Evolutionary conservation across 805 yeast genomes (phyloP), one percentile per base, ranked within the genome.

Genomic region (Soucietia sequanensis): DNA sequence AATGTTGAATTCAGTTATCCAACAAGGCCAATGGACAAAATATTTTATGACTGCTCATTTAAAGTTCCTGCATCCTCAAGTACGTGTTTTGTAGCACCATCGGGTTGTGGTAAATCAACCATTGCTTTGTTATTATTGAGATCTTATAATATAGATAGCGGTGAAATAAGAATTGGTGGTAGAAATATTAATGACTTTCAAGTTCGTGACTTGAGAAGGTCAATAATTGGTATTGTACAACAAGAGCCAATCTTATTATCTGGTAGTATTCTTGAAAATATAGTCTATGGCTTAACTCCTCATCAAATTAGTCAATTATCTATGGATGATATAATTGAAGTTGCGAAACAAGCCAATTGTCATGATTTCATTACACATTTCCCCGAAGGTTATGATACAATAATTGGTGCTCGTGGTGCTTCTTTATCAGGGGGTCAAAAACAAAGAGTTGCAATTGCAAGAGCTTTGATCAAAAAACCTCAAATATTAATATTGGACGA

Each of bases 351-450:
- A 50, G 83, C 84, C 30, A 78, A 78, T 39, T 68, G 73, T 35
- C 81, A 77, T 47, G 81, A 76, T 37, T 78, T 78, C 45, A 71
- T 78, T 32, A 59, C 58, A 53, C 57, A 71, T 1, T 68, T 79
- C 41, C 81, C 83, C 1, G 81, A 78, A 27, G 81, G 80, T 2
- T 78, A 76, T 47, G 77, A 78, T 35, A 78, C 84, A 0, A 56
- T 65, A 14, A 70, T 75, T 35, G 80, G 80, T 31, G 56, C 75
- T 6, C 62, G 78, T 30, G 84, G 84, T 0, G 70, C 79, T 1
- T 60, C 77, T 18, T 54, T 83, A 15, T 78, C 85, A 4, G 90
- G 89, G 24, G 90, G 90, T 9, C 90, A 83, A 56, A 81, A 82
- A 53, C 90, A 83, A 60, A 71, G 88, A 46, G 66, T 83, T 27